These are phyloP conservation scores for Ascochyta pisi DNA, from an alignment of 2,329 filamentous ascomycete genomes.

Conservation along the genomic window DNA sequence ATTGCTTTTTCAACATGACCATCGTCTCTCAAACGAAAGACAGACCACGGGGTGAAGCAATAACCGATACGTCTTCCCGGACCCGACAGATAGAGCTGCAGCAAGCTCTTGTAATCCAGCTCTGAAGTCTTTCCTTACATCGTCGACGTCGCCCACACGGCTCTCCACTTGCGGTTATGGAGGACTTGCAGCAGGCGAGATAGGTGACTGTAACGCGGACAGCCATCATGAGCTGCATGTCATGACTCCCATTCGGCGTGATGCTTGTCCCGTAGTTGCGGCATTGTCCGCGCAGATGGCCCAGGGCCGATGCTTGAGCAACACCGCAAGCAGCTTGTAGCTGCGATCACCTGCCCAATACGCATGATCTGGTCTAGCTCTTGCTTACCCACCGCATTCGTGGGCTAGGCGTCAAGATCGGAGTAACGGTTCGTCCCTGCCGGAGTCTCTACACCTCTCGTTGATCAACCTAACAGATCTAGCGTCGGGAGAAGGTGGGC, in stretches of 20 bases:
- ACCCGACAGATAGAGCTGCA: no score
- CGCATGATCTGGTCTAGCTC: neutral
- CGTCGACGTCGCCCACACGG: neutral
- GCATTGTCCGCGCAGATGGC: neutral
- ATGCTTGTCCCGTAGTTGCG: neutral
- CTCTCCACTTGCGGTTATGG: conserved; percentile 1
- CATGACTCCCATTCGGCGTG: neutral
- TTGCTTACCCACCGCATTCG: conserved; percentile 1
- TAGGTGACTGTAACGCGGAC: neutral
- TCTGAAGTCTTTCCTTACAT: neutral
- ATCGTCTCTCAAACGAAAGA: neutral
- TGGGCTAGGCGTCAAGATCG: neutral
- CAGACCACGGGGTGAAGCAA: neutral
- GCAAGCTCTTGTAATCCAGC: neutral
- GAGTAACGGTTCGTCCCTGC: neutral
- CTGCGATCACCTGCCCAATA: conserved; percentile 3
- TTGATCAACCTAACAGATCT: neutral
- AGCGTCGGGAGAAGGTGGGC: conserved; percentile 1
- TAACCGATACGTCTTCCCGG: neutral
- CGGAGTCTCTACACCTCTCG: neutral
- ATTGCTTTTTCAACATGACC: neutral
- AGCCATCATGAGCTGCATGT: neutral
- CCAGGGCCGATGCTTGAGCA: neutral
- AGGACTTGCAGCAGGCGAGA: no score
- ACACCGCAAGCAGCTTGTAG: neutral